phyloP scores from a whole-genome alignment of 208 protist species.

The Leishmania aethiopica region DNA sequence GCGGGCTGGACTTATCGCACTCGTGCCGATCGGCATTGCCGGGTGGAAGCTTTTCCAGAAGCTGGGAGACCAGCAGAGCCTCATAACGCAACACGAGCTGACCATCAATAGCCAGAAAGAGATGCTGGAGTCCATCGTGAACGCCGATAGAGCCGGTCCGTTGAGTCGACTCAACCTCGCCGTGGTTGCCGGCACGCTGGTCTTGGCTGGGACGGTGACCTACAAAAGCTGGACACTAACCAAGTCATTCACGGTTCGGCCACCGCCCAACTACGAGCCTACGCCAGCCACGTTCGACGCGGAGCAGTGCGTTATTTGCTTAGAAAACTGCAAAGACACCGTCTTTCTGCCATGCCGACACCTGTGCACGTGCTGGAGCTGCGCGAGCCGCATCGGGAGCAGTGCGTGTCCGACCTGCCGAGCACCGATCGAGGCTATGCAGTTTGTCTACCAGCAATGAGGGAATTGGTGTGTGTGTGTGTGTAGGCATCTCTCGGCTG shows the following conservation, averaged over 20 bases:
- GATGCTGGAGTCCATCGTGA: constrained; percentile 49
- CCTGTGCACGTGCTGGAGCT: constrained; percentile 72
- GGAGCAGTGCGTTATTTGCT: constrained; percentile 77
- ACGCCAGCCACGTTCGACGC: constrained; percentile 42
- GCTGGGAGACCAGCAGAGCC: constrained; percentile 50
- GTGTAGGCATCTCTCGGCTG: background rate
- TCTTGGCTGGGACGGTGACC: constrained; percentile 24
- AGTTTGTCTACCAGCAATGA: constrained; percentile 64
- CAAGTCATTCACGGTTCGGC: constrained; percentile 15
- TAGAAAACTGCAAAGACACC: constrained; percentile 64
- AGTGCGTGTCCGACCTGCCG: constrained; percentile 59
- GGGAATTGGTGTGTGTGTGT: background rate
- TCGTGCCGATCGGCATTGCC: constrained; percentile 60
- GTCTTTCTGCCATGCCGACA: constrained; percentile 75
- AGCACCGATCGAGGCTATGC: constrained; percentile 35
- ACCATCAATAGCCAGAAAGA: constrained; percentile 66
- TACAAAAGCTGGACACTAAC: constrained; percentile 31
- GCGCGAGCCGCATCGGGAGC: constrained; percentile 34
- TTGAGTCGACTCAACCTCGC: constrained; percentile 16
- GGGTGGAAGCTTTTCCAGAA: constrained; percentile 61
- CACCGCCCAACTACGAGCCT: constrained; percentile 60
- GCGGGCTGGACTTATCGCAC: constrained; percentile 37
- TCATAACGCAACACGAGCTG: constrained; percentile 65
- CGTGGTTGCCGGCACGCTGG: constrained; percentile 24
- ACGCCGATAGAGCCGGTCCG: background rate